Conservation (phyloP, 768 basidiomycete genomes). For the Kwoniella sp. region DNA sequence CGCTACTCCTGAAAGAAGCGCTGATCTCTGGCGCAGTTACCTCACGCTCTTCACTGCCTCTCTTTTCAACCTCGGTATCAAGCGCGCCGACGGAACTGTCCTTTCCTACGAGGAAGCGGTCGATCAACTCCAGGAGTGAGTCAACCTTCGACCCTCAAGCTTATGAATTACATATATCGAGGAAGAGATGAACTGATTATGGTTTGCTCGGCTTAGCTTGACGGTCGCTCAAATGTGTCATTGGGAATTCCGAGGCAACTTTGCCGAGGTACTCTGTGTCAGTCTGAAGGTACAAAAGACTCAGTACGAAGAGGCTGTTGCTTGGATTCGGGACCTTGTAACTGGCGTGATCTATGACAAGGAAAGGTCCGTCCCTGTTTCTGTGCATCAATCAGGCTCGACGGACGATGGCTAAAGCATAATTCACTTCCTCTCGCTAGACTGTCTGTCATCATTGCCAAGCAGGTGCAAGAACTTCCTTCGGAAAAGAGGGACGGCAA, state of each 20-base stretch:
- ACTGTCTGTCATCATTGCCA: slow-evolving; percentile 79
- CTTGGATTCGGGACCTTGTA: slow-evolving; percentile 63
- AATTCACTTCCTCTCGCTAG: slow-evolving; percentile 58
- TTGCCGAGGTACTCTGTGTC: slow-evolving; percentile 73
- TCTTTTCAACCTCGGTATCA: slow-evolving; percentile 87
- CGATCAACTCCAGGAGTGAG: slow-evolving; percentile 80
- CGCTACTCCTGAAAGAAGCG: neutral
- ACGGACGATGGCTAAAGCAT: too few relatives aligned
- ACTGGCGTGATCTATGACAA: slow-evolving; percentile 45
- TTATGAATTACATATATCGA: neutral
- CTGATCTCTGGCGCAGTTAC: slow-evolving; percentile 61
- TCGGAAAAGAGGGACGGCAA: slow-evolving; percentile 87
- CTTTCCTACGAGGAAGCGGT: slow-evolving; percentile 87
- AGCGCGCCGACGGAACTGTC: slow-evolving; percentile 66
- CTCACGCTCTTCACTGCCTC: slow-evolving; percentile 75
- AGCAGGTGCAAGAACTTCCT: slow-evolving; percentile 85
- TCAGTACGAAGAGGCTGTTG: slow-evolving; percentile 76
- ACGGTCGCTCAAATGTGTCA: slow-evolving; percentile 82
- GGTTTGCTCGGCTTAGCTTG: slow-evolving; percentile 33
- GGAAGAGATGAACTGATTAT: neutral
- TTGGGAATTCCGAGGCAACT: slow-evolving; percentile 66
- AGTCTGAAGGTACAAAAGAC: slow-evolving; percentile 80
- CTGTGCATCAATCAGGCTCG: neutral
- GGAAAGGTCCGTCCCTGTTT: slow-evolving; percentile 41
- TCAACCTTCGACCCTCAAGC: neutral